These are phyloP conservation scores for Mycothermus thermophilus DNA, from an alignment of 495 filamentous ascomycete genomes.

Conservation along the genomic window DNA sequence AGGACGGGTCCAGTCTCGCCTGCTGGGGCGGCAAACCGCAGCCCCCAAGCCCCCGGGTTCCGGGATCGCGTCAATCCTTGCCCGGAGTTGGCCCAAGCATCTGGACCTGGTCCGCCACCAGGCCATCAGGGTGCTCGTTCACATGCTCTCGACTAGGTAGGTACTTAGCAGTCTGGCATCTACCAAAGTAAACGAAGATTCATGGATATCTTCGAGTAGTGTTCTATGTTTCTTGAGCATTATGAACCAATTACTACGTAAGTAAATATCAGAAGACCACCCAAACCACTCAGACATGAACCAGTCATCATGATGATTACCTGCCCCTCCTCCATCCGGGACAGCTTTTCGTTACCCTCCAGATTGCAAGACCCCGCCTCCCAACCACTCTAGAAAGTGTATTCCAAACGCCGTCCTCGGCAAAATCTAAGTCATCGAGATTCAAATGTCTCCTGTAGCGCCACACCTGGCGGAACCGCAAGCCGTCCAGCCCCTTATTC, in stretches of 20 bases:
- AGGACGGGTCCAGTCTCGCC: too few species aligned
- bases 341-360: conserved; percentile 54
- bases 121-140: conserved; percentile 27
- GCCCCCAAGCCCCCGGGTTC: too few species aligned
- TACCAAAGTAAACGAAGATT: too few species aligned
- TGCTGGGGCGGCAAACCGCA: too few species aligned
- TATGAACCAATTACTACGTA: too few species aligned
- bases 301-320: too few species aligned
- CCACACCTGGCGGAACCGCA: conserved; percentile 57
- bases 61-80: too few species aligned
- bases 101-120: too few species aligned
- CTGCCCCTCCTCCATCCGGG: conserved; percentile 5
- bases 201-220: too few species aligned
- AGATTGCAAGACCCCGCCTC: conserved; percentile 64
- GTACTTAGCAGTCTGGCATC: too few species aligned
- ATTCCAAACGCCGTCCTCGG: conserved; percentile 59
- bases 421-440: conserved; percentile 87
- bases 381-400: conserved; percentile 68
- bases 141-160: not conserved
- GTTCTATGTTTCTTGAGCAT: too few species aligned
- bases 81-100: not conserved
- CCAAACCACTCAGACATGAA: conserved; percentile 1
- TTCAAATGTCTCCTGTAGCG: conserved; percentile 62
- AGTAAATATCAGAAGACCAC: conserved; percentile 2
- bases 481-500: conserved; percentile 32